Base-by-base conservation (phyloP, 2,329 filamentous ascomycete genomes). In the Fusarium verticillioides region DNA sequence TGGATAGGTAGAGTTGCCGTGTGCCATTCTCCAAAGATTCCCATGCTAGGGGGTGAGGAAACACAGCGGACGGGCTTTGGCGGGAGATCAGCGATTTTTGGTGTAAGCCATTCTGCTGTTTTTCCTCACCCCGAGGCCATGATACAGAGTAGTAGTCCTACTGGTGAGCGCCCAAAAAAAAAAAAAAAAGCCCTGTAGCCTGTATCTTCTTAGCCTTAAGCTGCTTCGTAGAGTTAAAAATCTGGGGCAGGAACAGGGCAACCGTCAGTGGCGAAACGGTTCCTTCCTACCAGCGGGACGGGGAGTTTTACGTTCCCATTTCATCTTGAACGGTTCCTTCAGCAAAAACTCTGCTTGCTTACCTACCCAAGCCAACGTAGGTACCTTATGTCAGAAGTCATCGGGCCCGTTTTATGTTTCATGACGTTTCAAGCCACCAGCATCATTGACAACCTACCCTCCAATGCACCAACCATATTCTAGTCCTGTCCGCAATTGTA, bases 211-310 rank as follows among this genome's bases (percentile, higher is more conserved):
- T 44, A 30, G 63, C 50, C 49, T 49, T 23, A 40, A 68, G 37
- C 44, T 60, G 49, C 66, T 64, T 56, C 43, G 53, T 57, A 62
- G 71, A 74, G 72, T 63, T 75, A 69, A 74, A 74, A 73, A 56
- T 73, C 60, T 61, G 65, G 72, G 65, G 72, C 72, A 61, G 58
- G 46, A 64, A 60, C 53, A 47, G 44, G 44, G 44, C 26, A 39
- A 32, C 46, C 36, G 59, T 47, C 64, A 66, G 72, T 75, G 72
- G 72, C 72, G 60, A 75, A 75, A 73, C 66, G 72, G 69, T 59
- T 67, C 56, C 34, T 64, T 56, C 34, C 56, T 60, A 46, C 44
- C 59, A 61, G 44, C 53, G 72, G 69, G 69, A 75, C 72, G 56
- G 69, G 72, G 72, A 75, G 72, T 70, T 56, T 70, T 69, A 63